Base-by-base conservation (phyloP, 176 grass and related monocot species). In the Zea mays region DNA sequence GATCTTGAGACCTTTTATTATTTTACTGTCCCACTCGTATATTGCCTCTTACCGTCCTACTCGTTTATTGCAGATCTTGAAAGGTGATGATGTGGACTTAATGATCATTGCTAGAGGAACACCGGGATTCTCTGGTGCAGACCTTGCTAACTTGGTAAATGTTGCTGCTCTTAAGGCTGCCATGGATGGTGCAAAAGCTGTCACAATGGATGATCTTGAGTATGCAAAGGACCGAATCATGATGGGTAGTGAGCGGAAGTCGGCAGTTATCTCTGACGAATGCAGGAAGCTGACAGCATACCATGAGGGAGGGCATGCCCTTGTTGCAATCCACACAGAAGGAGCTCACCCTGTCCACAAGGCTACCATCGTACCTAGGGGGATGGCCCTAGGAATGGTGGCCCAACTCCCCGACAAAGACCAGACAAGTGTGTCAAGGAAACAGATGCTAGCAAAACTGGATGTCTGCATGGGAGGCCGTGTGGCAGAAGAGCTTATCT, bases 71-170 rank as follows among this genome's bases (percentile, higher is more conserved):
- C 82, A 92, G 96, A 79, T 99, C 37, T 83, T 99, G 74, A 95
- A 90, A 83, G 72, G 75, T 40, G 96, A 95, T 81, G 92, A 99
- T 85, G 96, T 99, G 46, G 92, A 95, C 79, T 85, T 99, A 75
- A 95, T 85, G 83, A 89, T 87, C 65, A 95, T 99, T 71, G 96
- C 96, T 37, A 88, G 92, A 77, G 92, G 96, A 83, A 99, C 96
- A 65, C 96, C 96, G 0, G 92, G 96, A 42, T 99, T 99, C 79
- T 93, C 92, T 39, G 96, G 96, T 79, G 96, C 96, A 8, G 96
- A 99, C 75, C 90, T 99, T 77, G 96, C 96, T 67, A 99, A 99
- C 73, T 81, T 99, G 72, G 88, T 99, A 36, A 99, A 99, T 61
- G 86, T 96, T 54, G 96, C 90, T 73, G 92, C 96, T 77, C 85